Evolutionary conservation across 352 stramenopile genomes (phyloP).

Genomic region (Lagenidium giganteum): DNA sequence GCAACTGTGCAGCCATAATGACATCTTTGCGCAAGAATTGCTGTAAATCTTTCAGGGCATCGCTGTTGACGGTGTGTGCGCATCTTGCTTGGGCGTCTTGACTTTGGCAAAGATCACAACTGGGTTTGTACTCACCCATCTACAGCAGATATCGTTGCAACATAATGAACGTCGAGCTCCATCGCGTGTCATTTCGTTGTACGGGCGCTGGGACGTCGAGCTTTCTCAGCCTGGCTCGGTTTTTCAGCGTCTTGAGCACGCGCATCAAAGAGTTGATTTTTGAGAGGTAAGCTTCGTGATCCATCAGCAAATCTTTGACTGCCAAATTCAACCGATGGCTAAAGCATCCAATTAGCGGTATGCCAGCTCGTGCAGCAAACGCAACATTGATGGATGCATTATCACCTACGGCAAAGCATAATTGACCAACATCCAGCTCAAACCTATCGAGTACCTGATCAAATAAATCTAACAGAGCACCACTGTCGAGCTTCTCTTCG

Average conservation of each 20-base stretch:
- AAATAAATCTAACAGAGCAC: constrained; percentile 10
- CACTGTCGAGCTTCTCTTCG: constrained; percentile 10
- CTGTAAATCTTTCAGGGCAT: too few relatives aligned
- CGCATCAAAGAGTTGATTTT: constrained; percentile 9
- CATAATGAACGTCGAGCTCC: constrained; percentile 19
- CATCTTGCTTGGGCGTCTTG: too few relatives aligned
- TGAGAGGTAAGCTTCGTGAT: neutral
- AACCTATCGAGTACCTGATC: constrained; percentile 18
- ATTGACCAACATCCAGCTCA: constrained; percentile 3
- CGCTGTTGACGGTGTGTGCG: too few relatives aligned
- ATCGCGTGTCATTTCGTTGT: constrained; percentile 11
- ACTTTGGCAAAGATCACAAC: too few relatives aligned
- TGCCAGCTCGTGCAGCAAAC: constrained; percentile 2
- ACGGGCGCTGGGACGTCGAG: constrained; percentile 5
- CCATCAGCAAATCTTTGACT: constrained; percentile 1
- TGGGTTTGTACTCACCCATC: neutral
- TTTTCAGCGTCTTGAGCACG: constrained; percentile 9
- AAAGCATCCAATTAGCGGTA: constrained; percentile 17
- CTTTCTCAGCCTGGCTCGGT: constrained; percentile 2
- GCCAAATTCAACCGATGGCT: constrained; percentile 14
- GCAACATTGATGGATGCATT: constrained; percentile 11
- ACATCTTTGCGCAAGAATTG: too few relatives aligned
- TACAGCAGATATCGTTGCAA: neutral
- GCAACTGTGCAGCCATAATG: constrained; percentile 3
- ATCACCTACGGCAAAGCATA: constrained; percentile 13